Evolutionary conservation across 2,329 filamentous ascomycete species (phyloP), one percentile per base, ranked within the genome.

Genomic region (Ascochyta koolunga): DNA sequence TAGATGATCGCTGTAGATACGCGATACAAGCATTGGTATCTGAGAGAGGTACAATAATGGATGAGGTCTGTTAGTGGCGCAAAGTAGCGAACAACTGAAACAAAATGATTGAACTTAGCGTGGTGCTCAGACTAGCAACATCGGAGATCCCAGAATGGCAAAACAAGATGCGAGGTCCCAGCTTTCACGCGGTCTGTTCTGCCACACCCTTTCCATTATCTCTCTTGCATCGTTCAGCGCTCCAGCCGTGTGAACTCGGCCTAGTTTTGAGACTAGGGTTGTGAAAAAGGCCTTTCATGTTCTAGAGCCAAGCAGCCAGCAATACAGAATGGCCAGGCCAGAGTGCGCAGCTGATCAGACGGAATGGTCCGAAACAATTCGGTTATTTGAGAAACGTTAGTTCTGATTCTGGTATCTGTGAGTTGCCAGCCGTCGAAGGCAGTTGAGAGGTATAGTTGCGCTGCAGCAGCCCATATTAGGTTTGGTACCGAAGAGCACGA

Each of bases 241-340:
- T 10, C 57, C 59, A 19, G 39, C 24, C 19, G 29, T 53, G 15
- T 56, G 35, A 13, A 45, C 29, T 32, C 40, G 50, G 22, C 35
- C 19, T 32, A 50, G 43, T 5, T 29, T 46, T n/a, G 22, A 38
- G 8, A 57, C 36, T 2, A 59, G 25, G 13, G 32, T 22, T 21
- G 16, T 22, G 24, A 61, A 54, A 25, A 16, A 44, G 32, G 24
- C 31, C 59, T 38, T n/a, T 57, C 44, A 4, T 36, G 18, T 15
- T 45, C 32, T 15, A 33, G 5, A 5, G 58, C 60, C 32, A 61
- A 54, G 42, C 57, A 56, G n/a, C 60, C 60, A 29, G 60, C 47
- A 18, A 61, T 49, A 37, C 44, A 57, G 2, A 62, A 5, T 31
- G 60, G 58, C 60, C 60, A 62, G 9, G 55, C 53, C 11, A 62